A percentile compares a stretch with the other conserved stretches of the same genome.
phyloP scores from a whole-genome alignment of 495 filamentous ascomycete species.

The Hypoxylon trugodes region DNA sequence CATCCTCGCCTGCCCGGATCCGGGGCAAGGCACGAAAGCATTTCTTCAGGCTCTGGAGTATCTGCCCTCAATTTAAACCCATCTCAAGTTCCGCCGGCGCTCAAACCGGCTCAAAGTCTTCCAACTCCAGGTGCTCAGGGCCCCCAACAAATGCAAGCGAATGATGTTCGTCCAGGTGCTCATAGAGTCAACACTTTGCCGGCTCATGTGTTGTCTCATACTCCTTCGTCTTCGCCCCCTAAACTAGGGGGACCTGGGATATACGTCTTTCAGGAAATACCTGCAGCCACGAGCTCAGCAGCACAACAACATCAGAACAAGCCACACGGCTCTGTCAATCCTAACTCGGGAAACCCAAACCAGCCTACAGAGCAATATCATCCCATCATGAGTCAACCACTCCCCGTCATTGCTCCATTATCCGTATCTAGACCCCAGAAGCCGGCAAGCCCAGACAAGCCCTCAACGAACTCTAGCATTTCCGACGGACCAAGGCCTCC shows the following conservation, averaged over 20 bases:
- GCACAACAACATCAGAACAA: conserved; percentile 11
- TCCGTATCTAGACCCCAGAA: conserved; percentile 23
- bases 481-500: conserved; percentile 2
- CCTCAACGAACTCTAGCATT: background rate
- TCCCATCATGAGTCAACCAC: conserved; percentile 2
- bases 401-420: conserved; percentile 25
- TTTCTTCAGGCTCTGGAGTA: conserved; percentile 10
- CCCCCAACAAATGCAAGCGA: background rate
- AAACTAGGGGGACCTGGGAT: conserved; percentile 32
- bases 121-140: background rate
- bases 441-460: conserved; percentile 21
- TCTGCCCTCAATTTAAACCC: conserved; percentile 2
- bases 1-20: conserved; percentile 15
- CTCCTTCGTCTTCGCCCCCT: conserved; percentile 15
- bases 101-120: conserved; percentile 45
- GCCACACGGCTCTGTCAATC: background rate
- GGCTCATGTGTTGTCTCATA: conserved; percentile 1
- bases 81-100: conserved; percentile 43
- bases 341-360: background rate
- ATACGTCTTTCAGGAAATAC: conserved; percentile 28
- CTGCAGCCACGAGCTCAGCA: background rate
- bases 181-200: conserved; percentile 37
- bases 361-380: conserved; percentile 9
- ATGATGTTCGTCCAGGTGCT: conserved; percentile 13
- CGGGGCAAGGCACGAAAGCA: conserved; percentile 38